A percentile compares a stretch with the other conserved stretches of the same genome.
Evolutionary conservation across 2,329 filamentous ascomycete genomes (phyloP).

Genomic region (Berkeleyomyces basicola): DNA sequence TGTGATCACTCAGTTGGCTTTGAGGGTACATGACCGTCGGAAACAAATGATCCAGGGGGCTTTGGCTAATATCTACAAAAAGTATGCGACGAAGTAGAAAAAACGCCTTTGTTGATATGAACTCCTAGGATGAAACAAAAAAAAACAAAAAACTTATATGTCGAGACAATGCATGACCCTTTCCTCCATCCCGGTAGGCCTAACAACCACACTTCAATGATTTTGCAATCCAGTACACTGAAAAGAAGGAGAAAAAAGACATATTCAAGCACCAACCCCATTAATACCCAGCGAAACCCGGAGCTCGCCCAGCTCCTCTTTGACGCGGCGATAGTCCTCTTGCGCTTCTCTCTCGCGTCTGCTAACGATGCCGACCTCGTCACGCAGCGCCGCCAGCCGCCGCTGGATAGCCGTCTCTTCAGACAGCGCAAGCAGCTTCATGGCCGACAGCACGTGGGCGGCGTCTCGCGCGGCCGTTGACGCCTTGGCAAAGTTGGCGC

Average conservation of each 20-base stretch:
- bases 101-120: background rate
- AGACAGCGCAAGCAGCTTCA: conserved; percentile 57
- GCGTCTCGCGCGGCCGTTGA: conserved; percentile 59
- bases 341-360: conserved; percentile 79
- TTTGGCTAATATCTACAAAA: too few relatives aligned
- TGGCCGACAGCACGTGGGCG: conserved; percentile 52
- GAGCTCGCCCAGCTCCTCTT: conserved; percentile 59
- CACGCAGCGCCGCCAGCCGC: conserved; percentile 56
- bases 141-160: background rate
- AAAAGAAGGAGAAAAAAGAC: background rate
- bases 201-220: background rate
- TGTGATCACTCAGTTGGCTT: too few relatives aligned
- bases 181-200: background rate
- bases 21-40: too few relatives aligned
- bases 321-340: conserved; percentile 60
- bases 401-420: conserved; percentile 62
- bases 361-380: conserved; percentile 70
- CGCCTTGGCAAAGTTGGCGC: conserved; percentile 63
- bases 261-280: background rate
- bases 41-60: too few relatives aligned
- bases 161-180: background rate
- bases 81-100: background rate
- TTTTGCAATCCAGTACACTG: background rate
- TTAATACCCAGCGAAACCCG: conserved; percentile 15
- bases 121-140: background rate